phyloP scores from a whole-genome alignment of 2,329 filamentous ascomycete genomes.

The Paraconiothyrium sp. region DNA sequence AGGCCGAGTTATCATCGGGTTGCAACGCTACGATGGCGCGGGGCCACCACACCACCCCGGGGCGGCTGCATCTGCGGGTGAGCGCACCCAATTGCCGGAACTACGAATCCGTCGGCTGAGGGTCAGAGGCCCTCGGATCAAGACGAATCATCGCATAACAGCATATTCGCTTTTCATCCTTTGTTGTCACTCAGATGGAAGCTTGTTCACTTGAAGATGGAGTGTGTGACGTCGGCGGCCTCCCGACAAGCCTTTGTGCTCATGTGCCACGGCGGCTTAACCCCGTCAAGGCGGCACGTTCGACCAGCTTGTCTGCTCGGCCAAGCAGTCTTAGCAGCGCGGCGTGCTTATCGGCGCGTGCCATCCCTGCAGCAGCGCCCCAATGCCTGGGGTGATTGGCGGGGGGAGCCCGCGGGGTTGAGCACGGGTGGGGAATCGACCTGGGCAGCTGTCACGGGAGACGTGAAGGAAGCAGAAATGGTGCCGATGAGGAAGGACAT shows the following conservation, averaged over 20 bases:
- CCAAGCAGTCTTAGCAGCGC: slow-evolving; percentile 4
- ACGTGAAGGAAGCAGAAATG: neutral
- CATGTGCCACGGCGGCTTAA: slow-evolving; percentile 13
- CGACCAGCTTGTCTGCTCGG: slow-evolving; percentile 14
- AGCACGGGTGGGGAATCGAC: slow-evolving; percentile 13
- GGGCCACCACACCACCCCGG: neutral
- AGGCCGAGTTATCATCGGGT: neutral
- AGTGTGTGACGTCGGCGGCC: neutral
- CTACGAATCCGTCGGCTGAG: neutral
- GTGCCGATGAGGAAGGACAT: neutral
- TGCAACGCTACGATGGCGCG: slow-evolving; percentile 3
- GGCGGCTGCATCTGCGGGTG: neutral
- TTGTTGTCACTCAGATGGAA: neutral
- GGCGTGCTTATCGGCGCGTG: neutral
- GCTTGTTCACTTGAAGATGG: neutral
- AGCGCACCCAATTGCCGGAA: neutral
- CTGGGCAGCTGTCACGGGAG: slow-evolving; percentile 2
- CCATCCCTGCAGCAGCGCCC: neutral
- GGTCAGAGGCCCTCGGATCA: neutral
- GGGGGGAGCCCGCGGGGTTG: slow-evolving; percentile 11
- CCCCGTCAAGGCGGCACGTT: slow-evolving; percentile 3
- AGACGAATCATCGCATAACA: neutral
- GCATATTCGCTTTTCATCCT: neutral
- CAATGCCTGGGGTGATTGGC: slow-evolving; percentile 13
- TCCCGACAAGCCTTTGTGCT: slow-evolving; percentile 17